phyloP scores from a whole-genome alignment of 2,329 filamentous ascomycete genomes.

The Penicillium sp. region DNA sequence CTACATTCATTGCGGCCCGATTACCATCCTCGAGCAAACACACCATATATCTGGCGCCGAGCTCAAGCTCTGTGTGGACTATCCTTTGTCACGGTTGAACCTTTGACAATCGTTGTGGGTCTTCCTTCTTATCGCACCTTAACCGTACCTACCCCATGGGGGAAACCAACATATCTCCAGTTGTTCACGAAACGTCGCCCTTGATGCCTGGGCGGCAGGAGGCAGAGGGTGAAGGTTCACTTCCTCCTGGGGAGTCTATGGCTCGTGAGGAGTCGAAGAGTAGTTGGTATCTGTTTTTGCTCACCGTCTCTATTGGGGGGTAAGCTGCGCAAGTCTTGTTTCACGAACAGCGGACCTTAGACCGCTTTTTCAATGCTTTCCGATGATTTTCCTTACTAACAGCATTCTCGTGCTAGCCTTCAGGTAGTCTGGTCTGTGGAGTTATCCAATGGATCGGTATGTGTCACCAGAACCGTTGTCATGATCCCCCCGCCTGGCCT shows the following conservation, averaged over 20 bases:
- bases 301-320: constrained; percentile 84
- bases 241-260: background rate
- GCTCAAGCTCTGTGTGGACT: background rate
- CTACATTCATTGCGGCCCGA: background rate
- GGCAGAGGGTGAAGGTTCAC: background rate
- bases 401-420: constrained; percentile 51
- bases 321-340: constrained; percentile 30
- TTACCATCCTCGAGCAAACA: background rate
- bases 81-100: background rate
- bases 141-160: constrained; percentile 1
- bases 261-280: constrained; percentile 66
- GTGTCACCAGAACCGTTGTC: constrained; percentile 22
- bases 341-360: background rate
- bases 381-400: background rate
- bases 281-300: constrained; percentile 77
- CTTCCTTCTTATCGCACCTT: constrained; percentile 6
- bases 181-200: constrained; percentile 28
- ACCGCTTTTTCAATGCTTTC: background rate
- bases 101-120: constrained; percentile 6
- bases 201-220: constrained; percentile 21
- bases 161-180: background rate
- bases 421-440: constrained; percentile 97
- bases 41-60: background rate
- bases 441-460: constrained; percentile 80
- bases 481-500: background rate